These are phyloP conservation scores for Apiospora rasikravindrae DNA, from an alignment of 2,329 filamentous ascomycete species.

Conservation along the genomic window DNA sequence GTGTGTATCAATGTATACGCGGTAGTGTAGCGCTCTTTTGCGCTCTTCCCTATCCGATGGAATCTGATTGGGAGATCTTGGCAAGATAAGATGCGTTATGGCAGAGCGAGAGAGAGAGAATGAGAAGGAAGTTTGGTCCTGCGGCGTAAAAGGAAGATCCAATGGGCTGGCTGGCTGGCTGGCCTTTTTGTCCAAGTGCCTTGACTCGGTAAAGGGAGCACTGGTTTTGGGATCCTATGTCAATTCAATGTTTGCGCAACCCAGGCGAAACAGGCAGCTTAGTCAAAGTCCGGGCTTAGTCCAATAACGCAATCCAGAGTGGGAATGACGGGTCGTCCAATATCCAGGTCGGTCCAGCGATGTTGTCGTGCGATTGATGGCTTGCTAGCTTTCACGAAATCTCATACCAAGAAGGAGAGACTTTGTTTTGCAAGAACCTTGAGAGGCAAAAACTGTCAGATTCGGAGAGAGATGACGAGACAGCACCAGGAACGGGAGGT, in stretches of 20 bases:
- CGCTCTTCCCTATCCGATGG: conserved; percentile 10
- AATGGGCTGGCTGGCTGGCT: background rate
- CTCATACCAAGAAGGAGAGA: background rate
- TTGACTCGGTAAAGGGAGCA: conserved; percentile 13
- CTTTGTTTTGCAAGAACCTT: background rate
- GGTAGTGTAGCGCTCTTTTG: background rate
- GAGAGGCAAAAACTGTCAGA: background rate
- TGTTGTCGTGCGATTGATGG: conserved; percentile 17
- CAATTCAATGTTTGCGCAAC: conserved; percentile 10
- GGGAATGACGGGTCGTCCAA: conserved; percentile 13
- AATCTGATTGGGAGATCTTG: conserved; percentile 1
- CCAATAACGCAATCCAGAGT: conserved; percentile 16
- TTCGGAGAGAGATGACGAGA: background rate
- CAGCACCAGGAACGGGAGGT: no score
- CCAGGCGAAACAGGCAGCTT: conserved; percentile 12
- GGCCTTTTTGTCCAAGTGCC: conserved; percentile 1
- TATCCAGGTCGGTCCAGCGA: conserved; percentile 11
- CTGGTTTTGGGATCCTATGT: background rate
- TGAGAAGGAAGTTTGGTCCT: background rate
- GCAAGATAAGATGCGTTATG: background rate
- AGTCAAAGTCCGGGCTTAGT: conserved; percentile 11
- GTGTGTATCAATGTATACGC: conserved; percentile 15
- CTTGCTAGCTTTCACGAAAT: background rate
- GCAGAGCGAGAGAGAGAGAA: background rate
- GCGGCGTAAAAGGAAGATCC: background rate